Evolutionary conservation across 75 land plant species (phyloP), one percentile per base, ranked within the genome.

Genomic region (Selaginella moellendorffii): DNA sequence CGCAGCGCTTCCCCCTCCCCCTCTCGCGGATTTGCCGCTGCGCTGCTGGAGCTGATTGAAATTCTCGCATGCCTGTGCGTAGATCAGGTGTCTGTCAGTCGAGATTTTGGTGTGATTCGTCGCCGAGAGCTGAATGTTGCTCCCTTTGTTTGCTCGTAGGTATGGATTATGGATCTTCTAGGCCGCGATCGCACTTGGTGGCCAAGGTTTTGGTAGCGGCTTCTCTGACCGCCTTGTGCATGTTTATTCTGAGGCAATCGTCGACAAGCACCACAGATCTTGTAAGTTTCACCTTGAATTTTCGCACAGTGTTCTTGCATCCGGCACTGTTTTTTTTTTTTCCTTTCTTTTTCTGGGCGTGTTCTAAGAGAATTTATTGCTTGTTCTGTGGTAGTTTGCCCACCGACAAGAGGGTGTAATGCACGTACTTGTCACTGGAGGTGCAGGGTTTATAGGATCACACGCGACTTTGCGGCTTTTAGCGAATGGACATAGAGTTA

Each of bases 361-460:
- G 24, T 24, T 28, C 61, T 62, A 52, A 5, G 51, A 10, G 51
- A 46, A 46, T 46, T 18, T 46, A 46, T 46, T 46, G 18, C 10
- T 46, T 46, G 14, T 46, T 10, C 18, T 61, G 10, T 10, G 10
- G 21, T 56, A 85, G 86, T 85, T 83, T 63, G 54, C 83, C 20
- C 51, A 42, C 21, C 86, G 60, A 68, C 77, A 85, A 61, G 54
- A 58, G 30, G 86, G 86, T 0, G 81, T 83, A 1, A 73, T 71
- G 24, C 89, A 85, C 68, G 86, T 85, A n/a, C 67, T 85, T 53
- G 89, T 85, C 27, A 85, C 89, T 9, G 89, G 89, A 61, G 89
- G 89, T 63, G 89, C 86, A 66, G 89, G 89, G 28, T 85, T 70
- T 52, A 85, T 85, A 65, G 89, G 89, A n/a, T 85, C 89, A 26